phyloP scores from a whole-genome alignment of 2,329 filamentous ascomycete species.

The Colletotrichum sojae region DNA sequence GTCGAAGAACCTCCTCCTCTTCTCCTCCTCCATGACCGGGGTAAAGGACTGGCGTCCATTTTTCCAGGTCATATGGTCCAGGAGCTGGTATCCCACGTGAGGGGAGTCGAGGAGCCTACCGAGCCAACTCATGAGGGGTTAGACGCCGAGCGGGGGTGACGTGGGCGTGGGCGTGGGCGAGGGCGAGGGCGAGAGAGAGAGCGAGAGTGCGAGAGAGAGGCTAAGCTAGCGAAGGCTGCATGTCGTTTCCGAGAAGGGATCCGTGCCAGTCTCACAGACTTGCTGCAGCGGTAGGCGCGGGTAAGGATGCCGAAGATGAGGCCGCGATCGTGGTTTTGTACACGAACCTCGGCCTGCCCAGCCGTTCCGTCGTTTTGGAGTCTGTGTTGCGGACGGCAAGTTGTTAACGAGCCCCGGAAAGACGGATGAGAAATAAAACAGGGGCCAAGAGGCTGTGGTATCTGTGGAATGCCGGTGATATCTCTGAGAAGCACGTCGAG shows the following conservation, averaged over 20 bases:
- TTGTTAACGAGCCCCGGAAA: neutral
- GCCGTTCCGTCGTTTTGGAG: neutral
- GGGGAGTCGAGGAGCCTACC: conserved; percentile 23
- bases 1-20: conserved; percentile 32
- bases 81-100: conserved; percentile 39
- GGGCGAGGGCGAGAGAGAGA: conserved; percentile 23
- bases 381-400: neutral
- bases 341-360: neutral
- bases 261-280: conserved; percentile 40
- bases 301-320: conserved; percentile 36
- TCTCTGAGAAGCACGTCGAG: conserved; percentile 21
- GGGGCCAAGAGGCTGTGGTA: conserved; percentile 10
- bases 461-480: conserved; percentile 1
- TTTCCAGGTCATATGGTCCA: conserved; percentile 38
- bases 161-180: conserved; percentile 9
- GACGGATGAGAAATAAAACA: neutral
- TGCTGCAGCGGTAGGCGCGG: conserved; percentile 26
- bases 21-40: conserved; percentile 30
- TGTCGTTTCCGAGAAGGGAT: conserved; percentile 39
- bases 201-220: conserved; percentile 12
- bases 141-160: conserved; percentile 28
- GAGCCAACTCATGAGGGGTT: conserved; percentile 13
- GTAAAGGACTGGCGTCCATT: conserved; percentile 26
- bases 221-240: conserved; percentile 37
- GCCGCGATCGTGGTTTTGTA: conserved; percentile 12